Evolutionary conservation across 768 basidiomycete genomes (phyloP).

Genomic region (Lyophyllum decastes): DNA sequence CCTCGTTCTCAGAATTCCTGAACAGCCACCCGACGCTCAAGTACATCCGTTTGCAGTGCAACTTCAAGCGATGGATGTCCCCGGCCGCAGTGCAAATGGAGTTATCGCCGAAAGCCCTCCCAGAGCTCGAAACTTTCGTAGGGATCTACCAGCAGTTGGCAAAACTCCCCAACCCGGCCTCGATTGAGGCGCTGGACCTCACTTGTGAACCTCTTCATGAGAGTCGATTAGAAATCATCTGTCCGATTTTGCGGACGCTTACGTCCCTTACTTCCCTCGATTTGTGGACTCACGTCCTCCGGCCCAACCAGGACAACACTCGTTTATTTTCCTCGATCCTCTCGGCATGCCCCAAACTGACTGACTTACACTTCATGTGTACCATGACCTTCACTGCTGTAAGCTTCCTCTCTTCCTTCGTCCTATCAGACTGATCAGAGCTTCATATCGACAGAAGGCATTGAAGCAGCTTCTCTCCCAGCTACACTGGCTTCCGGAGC

Average conservation of each 20-base stretch:
- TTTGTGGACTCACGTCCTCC: constrained; percentile 47
- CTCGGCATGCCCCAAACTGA: constrained; percentile 36
- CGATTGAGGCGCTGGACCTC: constrained; percentile 44
- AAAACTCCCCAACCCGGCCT: constrained; percentile 33
- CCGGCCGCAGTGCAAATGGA: constrained; percentile 37
- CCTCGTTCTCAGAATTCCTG: constrained; percentile 37
- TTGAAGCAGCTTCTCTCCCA: constrained; percentile 40
- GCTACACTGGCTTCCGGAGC: constrained; percentile 37
- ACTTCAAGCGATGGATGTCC: constrained; percentile 51
- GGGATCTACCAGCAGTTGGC: constrained; percentile 50
- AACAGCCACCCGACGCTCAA: constrained; percentile 36
- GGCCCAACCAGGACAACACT: constrained; percentile 32
- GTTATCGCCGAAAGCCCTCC: constrained; percentile 30
- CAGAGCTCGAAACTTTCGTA: constrained; percentile 41
- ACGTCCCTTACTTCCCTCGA: constrained; percentile 42
- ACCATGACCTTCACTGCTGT: constrained; percentile 46
- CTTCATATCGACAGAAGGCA: constrained; percentile 33
- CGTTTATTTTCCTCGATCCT: constrained; percentile 37
- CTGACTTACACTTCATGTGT: constrained; percentile 54
- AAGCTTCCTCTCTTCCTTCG: constrained; percentile 15
- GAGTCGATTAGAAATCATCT: constrained; percentile 31
- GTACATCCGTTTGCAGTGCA: constrained; percentile 49
- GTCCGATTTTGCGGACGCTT: constrained; percentile 34
- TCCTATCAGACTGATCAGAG: background rate
- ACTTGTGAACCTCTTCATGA: constrained; percentile 52